Percentiles rank a stretch among this genome's conserved stretches.
Conservation (phyloP, 1,284 basidiomycete species). For the Xerocomus minutiporus region DNA sequence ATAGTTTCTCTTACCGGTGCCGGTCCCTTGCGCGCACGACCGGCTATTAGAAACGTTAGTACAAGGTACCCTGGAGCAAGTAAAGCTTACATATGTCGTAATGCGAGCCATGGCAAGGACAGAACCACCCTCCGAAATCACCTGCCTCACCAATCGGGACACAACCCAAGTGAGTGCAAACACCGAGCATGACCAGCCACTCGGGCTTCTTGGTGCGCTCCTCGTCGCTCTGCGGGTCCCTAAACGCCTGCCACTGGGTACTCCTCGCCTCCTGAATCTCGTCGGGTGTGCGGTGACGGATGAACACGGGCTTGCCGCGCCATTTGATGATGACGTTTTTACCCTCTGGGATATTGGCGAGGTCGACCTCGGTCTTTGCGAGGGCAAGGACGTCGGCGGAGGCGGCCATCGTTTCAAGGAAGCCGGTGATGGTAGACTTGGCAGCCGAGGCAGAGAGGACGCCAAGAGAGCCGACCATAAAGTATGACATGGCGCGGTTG, state of each 20-base stretch:
- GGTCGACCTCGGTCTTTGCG: slow-evolving; percentile 96
- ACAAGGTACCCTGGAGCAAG: slow-evolving; percentile 4
- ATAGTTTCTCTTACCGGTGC: slow-evolving; percentile 64
- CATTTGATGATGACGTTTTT: slow-evolving; percentile 98
- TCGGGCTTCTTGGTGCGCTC: slow-evolving; percentile 90
- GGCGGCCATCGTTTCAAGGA: slow-evolving; percentile 93
- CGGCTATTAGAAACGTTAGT: slow-evolving; percentile 49
- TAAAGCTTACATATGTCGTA: slow-evolving; percentile 81
- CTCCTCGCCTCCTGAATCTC: slow-evolving; percentile 94
- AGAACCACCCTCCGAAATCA: slow-evolving; percentile 99
- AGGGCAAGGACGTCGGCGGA: slow-evolving; percentile 97
- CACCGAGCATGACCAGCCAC: slow-evolving; percentile 97
- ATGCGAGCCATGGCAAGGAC: slow-evolving; percentile 97
- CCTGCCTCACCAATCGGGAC: slow-evolving; percentile 98
- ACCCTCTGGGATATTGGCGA: slow-evolving; percentile 90
- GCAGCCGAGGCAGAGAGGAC: slow-evolving; percentile 91
- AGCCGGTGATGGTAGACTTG: slow-evolving; percentile 92
- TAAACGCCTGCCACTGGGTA: slow-evolving; percentile 80
- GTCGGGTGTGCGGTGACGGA: slow-evolving; percentile 88
- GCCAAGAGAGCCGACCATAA: slow-evolving; percentile 96
- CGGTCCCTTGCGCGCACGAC: slow-evolving; percentile 92
- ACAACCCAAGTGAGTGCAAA: slow-evolving; percentile 98
- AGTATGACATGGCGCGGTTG: slow-evolving; percentile 90
- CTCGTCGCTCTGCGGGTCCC: slow-evolving; percentile 92
- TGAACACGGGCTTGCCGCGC: slow-evolving; percentile 99